Evolutionary conservation across 2,329 filamentous ascomycete genomes (phyloP).

Genomic region (Fusarium sp.): DNA sequence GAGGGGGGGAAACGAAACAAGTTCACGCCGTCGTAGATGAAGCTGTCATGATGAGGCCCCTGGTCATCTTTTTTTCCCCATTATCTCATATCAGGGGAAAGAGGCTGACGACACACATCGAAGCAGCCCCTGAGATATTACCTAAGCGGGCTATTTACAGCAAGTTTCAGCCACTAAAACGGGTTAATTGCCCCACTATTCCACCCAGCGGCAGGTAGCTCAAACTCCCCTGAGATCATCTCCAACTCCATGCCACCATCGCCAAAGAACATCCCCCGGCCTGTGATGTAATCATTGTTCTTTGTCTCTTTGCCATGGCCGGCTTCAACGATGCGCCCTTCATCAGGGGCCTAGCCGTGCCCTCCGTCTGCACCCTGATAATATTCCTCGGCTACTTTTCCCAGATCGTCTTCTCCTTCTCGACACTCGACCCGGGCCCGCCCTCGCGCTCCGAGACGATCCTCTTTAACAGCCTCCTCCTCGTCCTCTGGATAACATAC

Average conservation of each 20-base stretch:
- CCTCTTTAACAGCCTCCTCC: conserved; percentile 74
- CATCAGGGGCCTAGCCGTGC: conserved; percentile 72
- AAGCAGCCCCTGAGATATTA: conserved; percentile 30
- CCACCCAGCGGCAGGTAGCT: neutral
- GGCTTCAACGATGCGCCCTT: conserved; percentile 56
- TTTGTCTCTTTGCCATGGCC: conserved; percentile 49
- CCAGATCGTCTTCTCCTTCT: conserved; percentile 74
- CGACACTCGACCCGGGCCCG: conserved; percentile 69
- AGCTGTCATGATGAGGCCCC: conserved; percentile 34
- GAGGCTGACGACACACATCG: conserved; percentile 24
- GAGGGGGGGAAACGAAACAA: neutral
- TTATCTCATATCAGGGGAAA: conserved; percentile 30
- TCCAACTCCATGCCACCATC: conserved; percentile 6
- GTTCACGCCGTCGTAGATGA: neutral
- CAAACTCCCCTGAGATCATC: neutral
- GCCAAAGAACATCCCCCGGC: neutral
- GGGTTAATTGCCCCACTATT: neutral
- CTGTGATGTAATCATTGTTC: conserved; percentile 20
- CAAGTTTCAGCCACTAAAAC: conserved; percentile 6
- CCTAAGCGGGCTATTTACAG: conserved; percentile 29
- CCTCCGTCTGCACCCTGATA: conserved; percentile 74
- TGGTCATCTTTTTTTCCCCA: conserved; percentile 12
- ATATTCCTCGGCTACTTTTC: conserved; percentile 78
- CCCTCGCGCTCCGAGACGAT: conserved; percentile 67
- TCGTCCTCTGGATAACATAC: conserved; percentile 77